Conservation (phyloP, 495 filamentous ascomycete species). For the Neurospora sublineolata region DNA sequence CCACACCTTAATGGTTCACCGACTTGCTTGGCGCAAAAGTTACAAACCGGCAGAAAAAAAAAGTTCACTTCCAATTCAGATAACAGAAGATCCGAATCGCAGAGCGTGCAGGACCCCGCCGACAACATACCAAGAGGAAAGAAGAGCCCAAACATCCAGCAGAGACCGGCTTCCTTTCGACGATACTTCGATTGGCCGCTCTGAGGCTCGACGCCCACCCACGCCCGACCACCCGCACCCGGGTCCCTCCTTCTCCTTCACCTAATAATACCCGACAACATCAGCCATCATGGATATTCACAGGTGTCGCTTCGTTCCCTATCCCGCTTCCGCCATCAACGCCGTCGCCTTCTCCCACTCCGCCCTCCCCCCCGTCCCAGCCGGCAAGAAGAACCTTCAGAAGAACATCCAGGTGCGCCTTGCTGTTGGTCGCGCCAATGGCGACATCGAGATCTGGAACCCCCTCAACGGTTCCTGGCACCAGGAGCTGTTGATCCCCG, state of each 20-base stretch:
- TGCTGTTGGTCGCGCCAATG: conserved; percentile 85
- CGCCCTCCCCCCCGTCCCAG: conserved; percentile 48
- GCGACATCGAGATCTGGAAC: conserved; percentile 98
- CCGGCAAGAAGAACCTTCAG: conserved; percentile 41
- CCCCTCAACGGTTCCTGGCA: conserved; percentile 75
- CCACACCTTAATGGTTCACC: conserved; percentile 20
- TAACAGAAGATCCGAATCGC: conserved; percentile 1
- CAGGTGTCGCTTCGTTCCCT: conserved; percentile 93
- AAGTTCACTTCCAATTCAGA: conserved; percentile 13
- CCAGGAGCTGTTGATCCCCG: conserved; percentile 75
- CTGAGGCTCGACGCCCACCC: background rate
- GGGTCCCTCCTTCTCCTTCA: background rate
- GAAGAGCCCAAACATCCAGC: background rate
- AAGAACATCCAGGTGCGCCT: conserved; percentile 47
- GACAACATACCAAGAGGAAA: background rate
- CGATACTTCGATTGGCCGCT: conserved; percentile 1
- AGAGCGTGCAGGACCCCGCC: background rate
- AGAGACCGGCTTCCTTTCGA: conserved; percentile 1
- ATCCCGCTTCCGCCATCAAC: conserved; percentile 85
- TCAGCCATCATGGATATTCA: conserved; percentile 74
- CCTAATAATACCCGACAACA: conserved; percentile 3
- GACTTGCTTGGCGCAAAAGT: conserved; percentile 11
- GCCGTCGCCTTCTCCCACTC: conserved; percentile 86
- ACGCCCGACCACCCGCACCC: background rate
- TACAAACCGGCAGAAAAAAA: conserved; percentile 25